These are phyloP conservation scores for Austroboletus niveus DNA, from an alignment of 1,284 basidiomycete species.

Conservation along the genomic window DNA sequence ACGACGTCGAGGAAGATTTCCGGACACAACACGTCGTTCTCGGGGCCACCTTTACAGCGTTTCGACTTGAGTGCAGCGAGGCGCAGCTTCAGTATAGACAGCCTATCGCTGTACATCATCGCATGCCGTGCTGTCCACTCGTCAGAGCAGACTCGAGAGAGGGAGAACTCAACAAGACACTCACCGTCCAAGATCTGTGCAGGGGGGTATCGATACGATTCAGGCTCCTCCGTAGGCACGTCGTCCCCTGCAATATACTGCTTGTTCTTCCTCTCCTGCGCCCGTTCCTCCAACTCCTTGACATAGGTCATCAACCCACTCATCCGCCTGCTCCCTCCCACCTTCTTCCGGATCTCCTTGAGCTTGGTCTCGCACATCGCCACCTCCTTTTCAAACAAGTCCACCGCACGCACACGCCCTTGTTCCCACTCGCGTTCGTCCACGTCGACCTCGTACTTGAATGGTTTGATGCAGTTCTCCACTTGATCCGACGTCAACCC, in stretches of 20 bases:
- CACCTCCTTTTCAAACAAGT: slow-evolving; percentile 83
- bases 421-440: slow-evolving; percentile 90
- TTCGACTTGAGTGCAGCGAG: slow-evolving; percentile 82
- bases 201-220: slow-evolving; percentile 88
- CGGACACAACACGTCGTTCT: slow-evolving; percentile 88
- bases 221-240: slow-evolving; percentile 46
- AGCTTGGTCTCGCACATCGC: slow-evolving; percentile 84
- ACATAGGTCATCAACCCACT: slow-evolving; percentile 82
- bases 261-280: slow-evolving; percentile 64
- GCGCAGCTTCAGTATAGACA: slow-evolving; percentile 83
- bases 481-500: slow-evolving; percentile 96
- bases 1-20: slow-evolving; percentile 97
- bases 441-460: slow-evolving; percentile 95
- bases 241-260: slow-evolving; percentile 39
- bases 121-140: slow-evolving; percentile 79
- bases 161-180: slow-evolving; percentile 1
- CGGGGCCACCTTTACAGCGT: slow-evolving; percentile 84
- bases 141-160: not conserved
- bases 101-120: slow-evolving; percentile 79
- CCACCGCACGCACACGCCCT: slow-evolving; percentile 74
- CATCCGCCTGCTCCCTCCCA: slow-evolving; percentile 83
- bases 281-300: slow-evolving; percentile 77
- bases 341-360: slow-evolving; percentile 79
- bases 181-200: slow-evolving; percentile 86
- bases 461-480: slow-evolving; percentile 99